phyloP scores from a whole-genome alignment of 192 early-diverging fungal genomes.

The Backusella tarrabulga region DNA sequence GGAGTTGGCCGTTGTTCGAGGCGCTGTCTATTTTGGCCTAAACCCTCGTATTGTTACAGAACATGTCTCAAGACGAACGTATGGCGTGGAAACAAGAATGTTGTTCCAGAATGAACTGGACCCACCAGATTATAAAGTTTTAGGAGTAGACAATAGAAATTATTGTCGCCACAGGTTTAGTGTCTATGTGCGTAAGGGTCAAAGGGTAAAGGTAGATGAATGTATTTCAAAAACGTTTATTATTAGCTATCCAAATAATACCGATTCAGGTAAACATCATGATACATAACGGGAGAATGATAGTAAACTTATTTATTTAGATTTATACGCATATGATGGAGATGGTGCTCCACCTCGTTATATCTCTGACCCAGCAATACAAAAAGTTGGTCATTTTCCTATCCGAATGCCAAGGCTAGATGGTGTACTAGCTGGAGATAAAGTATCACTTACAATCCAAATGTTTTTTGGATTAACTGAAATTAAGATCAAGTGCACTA shows the following conservation, averaged over 20 bases:
- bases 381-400: slow-evolving; percentile 18
- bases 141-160: slow-evolving; percentile 37
- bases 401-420: slow-evolving; percentile 23
- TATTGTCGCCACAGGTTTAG: slow-evolving; percentile 49
- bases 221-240: slow-evolving; percentile 47
- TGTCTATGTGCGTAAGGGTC: slow-evolving; percentile 43
- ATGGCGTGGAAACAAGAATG: slow-evolving; percentile 47
- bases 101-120: slow-evolving; percentile 44
- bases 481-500: slow-evolving; percentile 19
- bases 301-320: background rate
- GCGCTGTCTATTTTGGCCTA: slow-evolving; percentile 47
- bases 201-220: slow-evolving; percentile 42
- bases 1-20: slow-evolving; percentile 45
- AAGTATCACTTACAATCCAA: slow-evolving; percentile 38
- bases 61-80: slow-evolving; percentile 40
- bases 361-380: slow-evolving; percentile 14
- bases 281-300: background rate
- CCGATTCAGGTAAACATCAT: slow-evolving; percentile 27
- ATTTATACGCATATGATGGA: background rate
- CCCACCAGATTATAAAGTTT: slow-evolving; percentile 42
- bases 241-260: slow-evolving; percentile 34
- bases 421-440: slow-evolving; percentile 32
- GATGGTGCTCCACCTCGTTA: slow-evolving; percentile 9
- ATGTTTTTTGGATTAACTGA: slow-evolving; percentile 47
- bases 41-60: slow-evolving; percentile 26